Conservation (phyloP, 352 stramenopile genomes). For the Pythium aquatile region DNA sequence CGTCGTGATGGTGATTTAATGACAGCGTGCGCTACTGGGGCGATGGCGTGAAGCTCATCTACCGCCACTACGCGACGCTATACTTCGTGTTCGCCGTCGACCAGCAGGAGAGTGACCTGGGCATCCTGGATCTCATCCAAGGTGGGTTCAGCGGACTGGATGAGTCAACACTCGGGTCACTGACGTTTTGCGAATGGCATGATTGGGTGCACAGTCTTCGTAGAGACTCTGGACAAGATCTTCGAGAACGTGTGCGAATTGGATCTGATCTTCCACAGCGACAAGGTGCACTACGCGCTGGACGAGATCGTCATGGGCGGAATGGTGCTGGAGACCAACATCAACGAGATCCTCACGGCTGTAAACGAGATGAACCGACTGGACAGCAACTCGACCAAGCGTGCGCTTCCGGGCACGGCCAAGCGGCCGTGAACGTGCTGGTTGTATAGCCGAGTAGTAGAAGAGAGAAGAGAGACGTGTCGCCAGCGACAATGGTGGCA, state of each 20-base stretch:
- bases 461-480: background rate
- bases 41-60: slow-evolving; percentile 98
- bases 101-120: slow-evolving; percentile 97
- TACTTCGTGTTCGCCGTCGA: slow-evolving; percentile 99
- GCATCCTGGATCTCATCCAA: slow-evolving; percentile 99
- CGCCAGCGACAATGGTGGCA: background rate
- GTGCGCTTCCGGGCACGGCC: slow-evolving; percentile 65
- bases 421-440: slow-evolving; percentile 39
- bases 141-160: slow-evolving; percentile 34
- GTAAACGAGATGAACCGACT: slow-evolving; percentile 97
- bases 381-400: slow-evolving; percentile 81
- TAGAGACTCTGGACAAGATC: slow-evolving; percentile 97
- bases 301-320: slow-evolving; percentile 99
- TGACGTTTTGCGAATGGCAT: background rate
- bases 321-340: slow-evolving; percentile 99
- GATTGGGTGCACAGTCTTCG: slow-evolving; percentile 72
- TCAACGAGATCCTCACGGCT: slow-evolving; percentile 95
- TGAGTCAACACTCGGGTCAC: background rate
- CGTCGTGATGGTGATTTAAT: slow-evolving; percentile 5
- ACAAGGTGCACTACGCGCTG: slow-evolving; percentile 96
- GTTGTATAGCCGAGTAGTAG: background rate
- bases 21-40: slow-evolving; percentile 91
- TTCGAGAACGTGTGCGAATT: slow-evolving; percentile 99
- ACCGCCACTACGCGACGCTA: slow-evolving; percentile 98
- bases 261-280: slow-evolving; percentile 99